These are phyloP conservation scores for Coemansia sp. DNA, from an alignment of 192 early-diverging fungal species.

Conservation along the genomic window DNA sequence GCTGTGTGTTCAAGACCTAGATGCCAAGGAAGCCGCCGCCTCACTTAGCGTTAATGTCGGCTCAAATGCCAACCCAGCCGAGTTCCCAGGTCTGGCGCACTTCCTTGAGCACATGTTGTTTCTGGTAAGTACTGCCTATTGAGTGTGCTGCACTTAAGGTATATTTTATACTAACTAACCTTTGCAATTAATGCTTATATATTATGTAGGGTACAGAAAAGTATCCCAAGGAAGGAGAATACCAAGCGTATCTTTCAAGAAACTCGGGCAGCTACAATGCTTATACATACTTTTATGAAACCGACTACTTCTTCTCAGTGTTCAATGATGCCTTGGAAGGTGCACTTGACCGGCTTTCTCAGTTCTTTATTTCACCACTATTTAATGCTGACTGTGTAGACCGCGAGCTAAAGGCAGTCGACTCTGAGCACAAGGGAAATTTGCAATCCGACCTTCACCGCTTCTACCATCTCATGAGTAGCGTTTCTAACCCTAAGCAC, in stretches of 20 bases:
- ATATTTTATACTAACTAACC: background rate
- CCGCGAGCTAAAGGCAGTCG: constrained; percentile 86
- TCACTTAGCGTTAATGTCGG: constrained; percentile 66
- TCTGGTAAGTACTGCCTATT: constrained; percentile 32
- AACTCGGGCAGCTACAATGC: constrained; percentile 45
- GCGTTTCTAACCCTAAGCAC: constrained; percentile 61
- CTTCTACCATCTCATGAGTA: background rate
- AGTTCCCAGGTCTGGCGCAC: constrained; percentile 68
- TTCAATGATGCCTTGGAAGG: constrained; percentile 56
- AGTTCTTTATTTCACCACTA: constrained; percentile 89
- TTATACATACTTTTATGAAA: constrained; percentile 15
- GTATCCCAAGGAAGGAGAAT: constrained; percentile 71
- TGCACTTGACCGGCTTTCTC: constrained; percentile 74
- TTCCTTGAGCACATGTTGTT: constrained; percentile 73
- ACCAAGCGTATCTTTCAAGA: constrained; percentile 34
- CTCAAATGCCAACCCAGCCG: constrained; percentile 58
- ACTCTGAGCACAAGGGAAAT: constrained; percentile 90
- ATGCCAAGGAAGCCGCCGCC: constrained; percentile 60
- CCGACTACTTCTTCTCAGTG: constrained; percentile 26
- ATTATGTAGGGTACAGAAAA: constrained; percentile 60
- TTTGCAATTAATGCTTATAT: background rate
- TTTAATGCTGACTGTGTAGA: constrained; percentile 80
- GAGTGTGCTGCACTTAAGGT: no score
- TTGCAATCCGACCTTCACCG: constrained; percentile 62
- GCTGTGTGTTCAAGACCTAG: constrained; percentile 60